Base-by-base conservation (phyloP, 495 filamentous ascomycete genomes). In the Geopyxis carbonaria region DNA sequence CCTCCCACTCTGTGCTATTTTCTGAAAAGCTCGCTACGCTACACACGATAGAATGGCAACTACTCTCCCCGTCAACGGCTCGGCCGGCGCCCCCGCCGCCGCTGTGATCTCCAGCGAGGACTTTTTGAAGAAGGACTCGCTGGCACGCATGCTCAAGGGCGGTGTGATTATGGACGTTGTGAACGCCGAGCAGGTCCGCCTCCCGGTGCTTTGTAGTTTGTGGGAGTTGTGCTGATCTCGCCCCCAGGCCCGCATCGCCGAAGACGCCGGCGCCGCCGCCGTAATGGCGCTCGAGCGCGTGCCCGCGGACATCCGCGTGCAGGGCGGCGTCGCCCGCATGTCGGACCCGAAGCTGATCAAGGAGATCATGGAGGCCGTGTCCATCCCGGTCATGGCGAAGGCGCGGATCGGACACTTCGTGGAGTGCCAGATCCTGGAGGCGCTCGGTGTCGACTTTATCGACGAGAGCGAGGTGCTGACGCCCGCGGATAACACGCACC, bases 91-190 rank as follows among this genome's bases (percentile, higher is more conserved):
- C 14, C 8, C 43, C 13, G 28, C 30, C 36, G 48, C 54, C 13
- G 31, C 38, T 43, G n/a, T n/a, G n/a, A n/a, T n/a, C n/a, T n/a
- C n/a, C n/a, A n/a, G n/a, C n/a, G n/a, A n/a, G n/a, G 61, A 65
- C 61, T 80, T 83, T 59, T 68, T 71, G 40, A 71, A 92, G 70
- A 97, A 97, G 72, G 79, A 80, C 31, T 89, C 89, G 22, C 65
- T 97, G 40, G 89, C 89, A 15, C 76, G 87, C 57, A 97, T 97
- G 89, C 62, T 97, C 56, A 92, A 95, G 66, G 89, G 89, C 57
- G 89, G 89, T 46, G 89, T 97, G 25, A 97, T 97, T 59, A 97
- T 97, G 89, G 89, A 97, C 59, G 89, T 95, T 39, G 85, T 93
- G 27, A 85, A 86, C 57, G 80, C 85, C 13, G 76, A 80, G 47